Percentiles rank a stretch among this genome's conserved stretches.
phyloP scores from a whole-genome alignment of 257 asterid species.

The Nicotiana obtusifolia region DNA sequence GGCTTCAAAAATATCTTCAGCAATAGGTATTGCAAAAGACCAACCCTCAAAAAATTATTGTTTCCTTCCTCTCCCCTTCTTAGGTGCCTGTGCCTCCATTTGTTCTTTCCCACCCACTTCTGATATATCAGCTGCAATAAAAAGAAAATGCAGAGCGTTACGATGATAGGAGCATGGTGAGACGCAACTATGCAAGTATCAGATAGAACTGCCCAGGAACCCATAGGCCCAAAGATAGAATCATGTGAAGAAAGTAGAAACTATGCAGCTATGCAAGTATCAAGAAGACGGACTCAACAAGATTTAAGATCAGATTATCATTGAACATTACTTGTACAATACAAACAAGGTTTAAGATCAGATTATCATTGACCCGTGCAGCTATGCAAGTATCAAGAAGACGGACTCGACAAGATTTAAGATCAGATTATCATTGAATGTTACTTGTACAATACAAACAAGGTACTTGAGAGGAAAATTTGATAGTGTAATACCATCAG shows the following conservation, averaged over 20 bases:
- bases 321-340: background rate
- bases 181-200: background rate
- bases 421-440: background rate
- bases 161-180: background rate
- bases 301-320: background rate
- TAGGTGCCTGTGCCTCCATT: conserved; percentile 8
- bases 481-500: background rate
- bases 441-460: background rate
- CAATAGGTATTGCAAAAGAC: background rate
- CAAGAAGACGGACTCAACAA: background rate
- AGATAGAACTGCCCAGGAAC: background rate
- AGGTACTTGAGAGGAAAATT: background rate
- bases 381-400: background rate
- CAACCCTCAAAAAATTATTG: background rate
- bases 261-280: too few species aligned
- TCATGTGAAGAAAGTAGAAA: background rate
- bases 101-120: conserved; percentile 8
- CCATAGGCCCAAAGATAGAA: background rate
- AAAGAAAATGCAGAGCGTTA: background rate
- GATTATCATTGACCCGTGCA: too few species aligned
- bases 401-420: background rate
- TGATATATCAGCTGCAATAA: background rate
- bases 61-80: conserved; percentile 8
- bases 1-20: conserved; percentile 4
- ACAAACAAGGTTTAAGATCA: background rate